phyloP scores from a whole-genome alignment of 1,139 yeast species.

The Suhomyces terraborum region DNA sequence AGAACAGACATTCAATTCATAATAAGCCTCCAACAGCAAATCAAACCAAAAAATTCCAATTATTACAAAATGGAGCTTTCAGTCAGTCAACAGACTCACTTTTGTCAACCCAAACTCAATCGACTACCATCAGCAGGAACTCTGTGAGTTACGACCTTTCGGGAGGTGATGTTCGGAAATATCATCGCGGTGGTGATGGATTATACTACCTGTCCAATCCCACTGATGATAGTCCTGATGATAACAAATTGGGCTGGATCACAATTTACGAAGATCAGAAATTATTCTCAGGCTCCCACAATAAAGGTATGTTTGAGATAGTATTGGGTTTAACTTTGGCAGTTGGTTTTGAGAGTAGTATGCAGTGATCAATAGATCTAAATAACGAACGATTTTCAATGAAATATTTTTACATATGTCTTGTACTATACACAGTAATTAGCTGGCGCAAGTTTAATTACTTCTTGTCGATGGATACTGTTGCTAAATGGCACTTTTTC shows the following conservation, averaged over 20 bases:
- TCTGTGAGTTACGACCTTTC: constrained; percentile 24
- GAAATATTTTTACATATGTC: too few relatives aligned
- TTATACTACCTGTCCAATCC: constrained; percentile 46
- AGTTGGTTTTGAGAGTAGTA: constrained; percentile 46
- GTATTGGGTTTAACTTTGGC: constrained; percentile 58
- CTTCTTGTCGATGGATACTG: too few relatives aligned
- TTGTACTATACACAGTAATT: too few relatives aligned
- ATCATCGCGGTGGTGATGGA: constrained; percentile 59
- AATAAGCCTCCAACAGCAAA: constrained; percentile 1
- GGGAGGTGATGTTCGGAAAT: constrained; percentile 36
- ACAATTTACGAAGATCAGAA: constrained; percentile 54
- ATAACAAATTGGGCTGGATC: constrained; percentile 62
- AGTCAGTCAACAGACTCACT: constrained; percentile 10
- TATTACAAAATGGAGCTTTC: constrained; percentile 8
- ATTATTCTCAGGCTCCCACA: constrained; percentile 22
- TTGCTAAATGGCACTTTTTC: too few relatives aligned
- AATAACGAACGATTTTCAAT: background rate
- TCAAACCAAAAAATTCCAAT: constrained; percentile 3
- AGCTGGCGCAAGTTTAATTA: too few relatives aligned
- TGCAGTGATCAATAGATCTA: constrained; percentile 6
- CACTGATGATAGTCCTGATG: constrained; percentile 61
- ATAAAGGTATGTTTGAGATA: constrained; percentile 54
- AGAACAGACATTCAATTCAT: constrained; percentile 14
- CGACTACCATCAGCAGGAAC: constrained; percentile 7
- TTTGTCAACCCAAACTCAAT: constrained; percentile 3